Evolutionary conservation across 441 rosid species (phyloP), one percentile per base, ranked within the genome.

Genomic region (Croton setiger): DNA sequence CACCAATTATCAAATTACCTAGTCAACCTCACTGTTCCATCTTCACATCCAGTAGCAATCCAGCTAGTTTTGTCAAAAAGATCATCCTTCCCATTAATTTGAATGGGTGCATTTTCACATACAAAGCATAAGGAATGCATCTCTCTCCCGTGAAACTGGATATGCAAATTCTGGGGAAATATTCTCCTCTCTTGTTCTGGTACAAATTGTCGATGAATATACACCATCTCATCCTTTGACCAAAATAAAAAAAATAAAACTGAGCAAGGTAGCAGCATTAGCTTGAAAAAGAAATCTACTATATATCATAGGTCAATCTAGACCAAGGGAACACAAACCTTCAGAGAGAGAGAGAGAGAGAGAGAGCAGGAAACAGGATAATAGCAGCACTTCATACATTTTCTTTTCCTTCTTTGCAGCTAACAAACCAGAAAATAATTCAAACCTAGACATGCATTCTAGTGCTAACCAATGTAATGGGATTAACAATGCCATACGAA

Each of bases 1-100:
- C 60, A 54, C 48, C 23, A 60, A 51, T 45, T 45, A 75, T 45
- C 39, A 51, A 75, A 70, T 82, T 27, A 94, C 99, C 92, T 80
- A 59, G 96, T 92, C 86, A 95, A 79, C 80, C 98, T 88, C 75
- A 95, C 98, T 62, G 97, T 88, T 81, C 99, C 98, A 86, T 92
- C 98, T 82, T 95, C 98, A 84, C 97, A 92, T 45, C 99, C 98
- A 75, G 99, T 90, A 67, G 90, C 90, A 82, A 95, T 79, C 98
- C 99, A 95, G 76, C 89, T 86, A 63, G 85, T 79, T 54, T 62
- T 79, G 61, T 73, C 79, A 60, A 66, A 79, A 72, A 60, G 68
- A 65, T 52, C 33, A 44, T 74, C 41, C 76, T 77, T 79, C 67
- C 68, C 74, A 60, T 74, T 79, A 67, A 67, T 72, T 67, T 77